Base-by-base conservation (phyloP, 768 basidiomycete species). In the Cystofilobasidium ferigula region DNA sequence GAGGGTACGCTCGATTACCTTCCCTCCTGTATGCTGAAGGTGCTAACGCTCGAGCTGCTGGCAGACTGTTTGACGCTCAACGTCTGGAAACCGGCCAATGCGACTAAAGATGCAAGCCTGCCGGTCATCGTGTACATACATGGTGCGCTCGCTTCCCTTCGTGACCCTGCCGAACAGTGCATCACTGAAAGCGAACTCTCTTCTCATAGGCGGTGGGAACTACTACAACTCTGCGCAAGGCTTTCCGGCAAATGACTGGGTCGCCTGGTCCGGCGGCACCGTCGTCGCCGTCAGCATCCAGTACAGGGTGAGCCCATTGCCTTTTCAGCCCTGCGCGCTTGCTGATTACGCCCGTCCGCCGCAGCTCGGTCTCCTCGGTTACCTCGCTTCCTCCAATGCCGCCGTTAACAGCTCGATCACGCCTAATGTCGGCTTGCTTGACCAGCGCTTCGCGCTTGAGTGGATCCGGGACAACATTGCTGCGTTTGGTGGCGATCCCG, bases 231-330 rank as follows among this genome's bases (percentile, higher is more conserved):
- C 80, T 18, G 77, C 80, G 10, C 78, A 79, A 74, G 80, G 79
- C 9, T 81, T 80, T 66, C 81, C 80, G 0, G 70, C 81, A 68
- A 78, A 79, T 66, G 78, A 80, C 62, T 80, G 80, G 81, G 79
- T 81, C 6, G 74, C 77, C 7, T 5, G 42, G 1, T 18, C 63
- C 24, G 34, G 62, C 42, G 10, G n/a, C 7, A n/a, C 16, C 1
- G 56, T 75, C 3, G 71, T 80, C 32, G 69, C 69, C 20, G 71
- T 70, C 24, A 63, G 54, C 40, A 71, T 71, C 61, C 70, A 72
- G 53, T 72, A 72, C 47, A 69, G 71, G 57, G 47, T 48, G 24
- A 20, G 47, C 24, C 20, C 13, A n/a, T 22, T 32, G n/a, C 47
- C 9, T 22, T n/a, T n/a, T n/a, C n/a, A n/a, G n/a, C n/a, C n/a